phyloP scores from a whole-genome alignment of 1,284 basidiomycete species.

The Caloboletus firmus region DNA sequence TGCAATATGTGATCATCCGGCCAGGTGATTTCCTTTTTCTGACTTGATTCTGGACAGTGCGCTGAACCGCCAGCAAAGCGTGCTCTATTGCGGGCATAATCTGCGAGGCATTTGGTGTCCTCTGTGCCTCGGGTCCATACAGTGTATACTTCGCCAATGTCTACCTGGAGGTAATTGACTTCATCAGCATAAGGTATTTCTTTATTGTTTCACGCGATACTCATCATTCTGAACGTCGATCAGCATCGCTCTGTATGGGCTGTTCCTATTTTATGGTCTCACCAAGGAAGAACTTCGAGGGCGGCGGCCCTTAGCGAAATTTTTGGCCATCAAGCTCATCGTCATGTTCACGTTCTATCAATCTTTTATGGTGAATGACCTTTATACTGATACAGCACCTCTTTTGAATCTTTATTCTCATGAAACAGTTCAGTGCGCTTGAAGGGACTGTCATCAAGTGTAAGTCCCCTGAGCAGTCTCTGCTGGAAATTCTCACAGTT shows the following conservation, averaged over 20 bases:
- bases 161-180: conserved; percentile 72
- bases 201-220: not conserved
- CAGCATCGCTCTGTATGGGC: conserved; percentile 76
- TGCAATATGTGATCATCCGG: conserved; percentile 82
- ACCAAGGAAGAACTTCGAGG: conserved; percentile 75
- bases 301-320: conserved; percentile 79
- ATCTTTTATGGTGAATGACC: conserved; percentile 58
- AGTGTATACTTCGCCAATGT: conserved; percentile 65
- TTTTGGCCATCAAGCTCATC: conserved; percentile 80
- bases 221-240: conserved; percentile 3
- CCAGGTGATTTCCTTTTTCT: conserved; percentile 49
- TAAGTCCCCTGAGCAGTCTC: conserved; percentile 22
- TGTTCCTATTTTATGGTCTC: conserved; percentile 79
- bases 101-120: conserved; percentile 61
- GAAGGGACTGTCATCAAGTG: conserved; percentile 64
- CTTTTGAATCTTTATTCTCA: not conserved
- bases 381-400: not conserved
- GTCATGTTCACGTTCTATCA: conserved; percentile 87
- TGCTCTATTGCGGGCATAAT: conserved; percentile 74
- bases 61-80: conserved; percentile 21
- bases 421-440: conserved; percentile 54
- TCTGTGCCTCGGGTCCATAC: conserved; percentile 65
- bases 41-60: conserved; percentile 29
- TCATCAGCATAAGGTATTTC: conserved; percentile 72
- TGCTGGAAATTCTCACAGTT: not conserved